Evolutionary conservation across 2,329 filamentous ascomycete species (phyloP), one percentile per base, ranked within the genome.

Genomic region (Stagonosporopsis cucurbitacearum): DNA sequence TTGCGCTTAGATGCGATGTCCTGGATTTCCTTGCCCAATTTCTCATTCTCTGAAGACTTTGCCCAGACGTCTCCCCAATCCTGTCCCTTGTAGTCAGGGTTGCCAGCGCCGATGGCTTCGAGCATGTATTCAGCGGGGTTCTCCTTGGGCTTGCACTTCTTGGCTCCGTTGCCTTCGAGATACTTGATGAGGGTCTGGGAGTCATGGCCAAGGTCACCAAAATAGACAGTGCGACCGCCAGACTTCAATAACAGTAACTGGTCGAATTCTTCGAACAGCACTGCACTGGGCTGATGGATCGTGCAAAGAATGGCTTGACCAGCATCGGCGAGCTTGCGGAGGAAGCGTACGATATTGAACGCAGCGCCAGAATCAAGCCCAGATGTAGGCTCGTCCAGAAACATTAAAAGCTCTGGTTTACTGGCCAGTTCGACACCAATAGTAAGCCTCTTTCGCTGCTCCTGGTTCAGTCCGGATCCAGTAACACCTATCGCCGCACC

Each of bases 321-420:
- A 2, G 81, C 82, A 44, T 85, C 82, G 7, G 87, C 86, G 0
- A 90, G 79, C 69, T 88, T 89, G 11, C 86, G 79, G 17, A 90
- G 69, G 73, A 90, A 89, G 0, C 86, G 83, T 6, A 89, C 81
- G 0, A 84, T 88, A 58, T 86, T 85, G 68, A 81, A 88, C 0
- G 89, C 88, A 5, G 88, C 87, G 50, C 88, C 83, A 2, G 86
- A 87, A 62, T 92, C 89, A 0, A 92, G 66, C 4, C 90, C 90
- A 1, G 86, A 89, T 0, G 89, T 92, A 0, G 89, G 90, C 74
- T 92, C 89, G 61, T 93, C 89, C 20, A 93, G 78, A 79, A 92
- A 93, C 36, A 92, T 82, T 1, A 92, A 80, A 6, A 92, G 78
- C 63, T 91, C 84, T 0, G 89, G 89, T 75, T 90, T 86, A 2